These are phyloP conservation scores for Plasmodium coatneyi DNA, from an alignment of 169 alveolate genomes.

Conservation along the genomic window DNA sequence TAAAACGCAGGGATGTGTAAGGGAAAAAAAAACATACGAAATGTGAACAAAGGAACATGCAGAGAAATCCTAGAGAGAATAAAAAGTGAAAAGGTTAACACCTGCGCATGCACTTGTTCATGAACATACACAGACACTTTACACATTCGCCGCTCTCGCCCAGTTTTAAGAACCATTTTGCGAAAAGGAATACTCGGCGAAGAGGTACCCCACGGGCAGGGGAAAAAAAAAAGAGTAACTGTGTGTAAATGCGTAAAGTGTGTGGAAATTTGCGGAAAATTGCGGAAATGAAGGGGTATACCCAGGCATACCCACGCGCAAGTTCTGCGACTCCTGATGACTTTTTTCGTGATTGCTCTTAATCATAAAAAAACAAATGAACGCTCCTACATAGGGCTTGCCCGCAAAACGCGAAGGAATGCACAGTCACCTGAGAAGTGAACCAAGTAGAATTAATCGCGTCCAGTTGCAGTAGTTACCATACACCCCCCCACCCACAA, in stretches of 20 bases:
- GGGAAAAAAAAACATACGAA: neutral
- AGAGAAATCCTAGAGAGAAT: neutral
- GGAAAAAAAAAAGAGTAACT: neutral
- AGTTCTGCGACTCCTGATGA: neutral
- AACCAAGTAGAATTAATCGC: conserved; percentile 22
- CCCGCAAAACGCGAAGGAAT: neutral
- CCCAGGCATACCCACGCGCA: neutral
- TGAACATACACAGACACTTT: neutral
- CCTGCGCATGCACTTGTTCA: neutral
- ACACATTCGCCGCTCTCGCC: neutral
- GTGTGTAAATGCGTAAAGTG: neutral
- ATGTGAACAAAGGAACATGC: neutral
- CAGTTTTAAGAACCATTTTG: neutral
- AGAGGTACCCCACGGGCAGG: neutral
- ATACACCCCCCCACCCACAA: neutral
- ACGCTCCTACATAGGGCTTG: neutral
- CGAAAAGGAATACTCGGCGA: neutral
- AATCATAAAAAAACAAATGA: neutral
- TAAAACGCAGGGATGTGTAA: neutral
- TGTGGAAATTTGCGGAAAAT: neutral
- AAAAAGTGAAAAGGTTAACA: neutral
- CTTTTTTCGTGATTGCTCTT: neutral
- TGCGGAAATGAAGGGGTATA: neutral
- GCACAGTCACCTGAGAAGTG: neutral
- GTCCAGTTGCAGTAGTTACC: neutral